Base-by-base conservation (phyloP, 495 filamentous ascomycete genomes). In the Hypoxylon fragiforme region DNA sequence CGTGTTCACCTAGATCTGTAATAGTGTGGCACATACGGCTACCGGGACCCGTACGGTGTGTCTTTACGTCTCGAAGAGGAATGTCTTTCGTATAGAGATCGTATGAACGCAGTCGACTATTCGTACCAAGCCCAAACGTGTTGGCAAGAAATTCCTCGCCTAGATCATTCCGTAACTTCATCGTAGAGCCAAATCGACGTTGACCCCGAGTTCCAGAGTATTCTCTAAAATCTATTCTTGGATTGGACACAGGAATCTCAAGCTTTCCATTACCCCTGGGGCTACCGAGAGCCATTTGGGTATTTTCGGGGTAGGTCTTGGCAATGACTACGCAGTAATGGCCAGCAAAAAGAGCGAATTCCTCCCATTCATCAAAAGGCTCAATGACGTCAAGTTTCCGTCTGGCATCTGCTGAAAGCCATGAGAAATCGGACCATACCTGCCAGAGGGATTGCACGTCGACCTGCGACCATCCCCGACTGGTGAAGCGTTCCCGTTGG, bases 281-380 rank as follows among this genome's bases (percentile, higher is more conserved):
- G 24, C 9, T 48, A 14, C 12, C 21, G n/a, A 15, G 30, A 14
- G 30, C 3, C 7, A 11, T 15, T 46, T 15, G 18, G 9, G 15
- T 8, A 9, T 13, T 31, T 41, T 16, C 41, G 8, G 22, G 16
- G 4, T 43, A 50, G 3, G 57, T 60, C 37, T 47, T 70, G 3
- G 90, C 91, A 30, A 86, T 72, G 6, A 96, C 75, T 21, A 97
- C 71, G 57, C 92, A 92, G 71, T 96, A 95, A 71, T 96, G 92
- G 41, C 83, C 81, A 4, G 78, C 85, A 67, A 94, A 97, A 3
- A 96, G 72, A 9, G 88, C 88, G 66, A 96, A 90, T 56, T 97
- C 92, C 70, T 97, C 92, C 90, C 90, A 96, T 71, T 97, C 91
- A 69, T 97, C 92, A 66, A 97, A 96, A 14, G 85, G 84, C 66